Evolutionary conservation across 495 filamentous ascomycete genomes (phyloP).

Genomic region (Tuber indicum): DNA sequence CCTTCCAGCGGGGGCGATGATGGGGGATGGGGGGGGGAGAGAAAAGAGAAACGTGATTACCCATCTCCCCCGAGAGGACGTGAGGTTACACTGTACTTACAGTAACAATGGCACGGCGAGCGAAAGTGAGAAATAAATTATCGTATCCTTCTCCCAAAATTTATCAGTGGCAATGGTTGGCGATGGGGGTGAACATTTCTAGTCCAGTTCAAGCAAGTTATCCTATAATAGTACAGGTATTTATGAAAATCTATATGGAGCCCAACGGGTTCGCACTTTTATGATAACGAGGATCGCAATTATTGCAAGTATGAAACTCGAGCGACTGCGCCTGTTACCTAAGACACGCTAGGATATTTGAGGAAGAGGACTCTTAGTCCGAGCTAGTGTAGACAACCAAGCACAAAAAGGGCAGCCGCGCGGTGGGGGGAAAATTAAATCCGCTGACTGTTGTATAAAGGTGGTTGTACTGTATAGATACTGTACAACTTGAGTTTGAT

Average conservation of each 20-base stretch:
- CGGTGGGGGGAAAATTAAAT: not conserved
- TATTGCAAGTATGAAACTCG: not conserved
- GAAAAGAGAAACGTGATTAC: not conserved
- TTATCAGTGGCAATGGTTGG: not conserved
- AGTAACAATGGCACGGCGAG: not conserved
- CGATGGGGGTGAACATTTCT: not conserved
- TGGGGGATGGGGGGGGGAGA: not conserved
- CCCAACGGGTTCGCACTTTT: not conserved
- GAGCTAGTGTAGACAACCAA: not conserved
- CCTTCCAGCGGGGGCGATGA: not conserved
- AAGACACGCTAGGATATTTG: not conserved
- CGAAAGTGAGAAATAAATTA: not conserved
- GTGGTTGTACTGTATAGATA: not conserved
- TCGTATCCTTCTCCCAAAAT: not conserved
- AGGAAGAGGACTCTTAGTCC: not conserved
- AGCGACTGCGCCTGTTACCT: not conserved
- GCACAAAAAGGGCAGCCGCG: not conserved
- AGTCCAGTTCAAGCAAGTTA: not conserved
- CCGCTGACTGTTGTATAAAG: not conserved
- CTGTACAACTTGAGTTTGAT: not conserved
- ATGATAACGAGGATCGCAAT: not conserved
- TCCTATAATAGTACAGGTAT: not conserved
- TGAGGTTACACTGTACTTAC: not conserved
- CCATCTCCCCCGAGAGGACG: not conserved
- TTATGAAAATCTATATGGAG: not conserved